Percentiles rank a stretch among this genome's conserved stretches.
Evolutionary conservation across 257 asterid species (phyloP).

Genomic region (Apocynum venetum): DNA sequence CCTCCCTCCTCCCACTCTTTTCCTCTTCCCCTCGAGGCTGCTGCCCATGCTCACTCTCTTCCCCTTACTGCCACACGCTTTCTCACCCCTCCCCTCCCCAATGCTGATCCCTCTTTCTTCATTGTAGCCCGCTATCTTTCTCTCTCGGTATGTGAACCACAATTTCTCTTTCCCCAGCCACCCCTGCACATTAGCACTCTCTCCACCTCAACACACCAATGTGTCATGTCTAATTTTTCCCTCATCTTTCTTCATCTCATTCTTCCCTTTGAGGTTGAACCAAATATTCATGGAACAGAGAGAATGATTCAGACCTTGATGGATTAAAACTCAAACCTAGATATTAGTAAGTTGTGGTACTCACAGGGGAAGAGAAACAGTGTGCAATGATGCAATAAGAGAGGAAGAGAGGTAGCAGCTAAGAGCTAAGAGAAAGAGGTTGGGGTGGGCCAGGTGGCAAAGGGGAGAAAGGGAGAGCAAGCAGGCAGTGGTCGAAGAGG

Average conservation of each 20-base stretch:
- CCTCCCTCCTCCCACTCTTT: background rate
- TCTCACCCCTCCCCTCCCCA: background rate
- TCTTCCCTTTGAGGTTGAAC: background rate
- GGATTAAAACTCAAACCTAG: background rate
- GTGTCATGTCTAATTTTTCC: no score
- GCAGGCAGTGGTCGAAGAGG: no score
- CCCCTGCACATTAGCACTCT: background rate
- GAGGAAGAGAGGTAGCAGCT: no score
- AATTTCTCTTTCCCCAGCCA: background rate
- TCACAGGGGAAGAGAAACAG: no score
- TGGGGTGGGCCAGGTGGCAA: no score
- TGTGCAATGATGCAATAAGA: no score
- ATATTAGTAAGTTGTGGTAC: background rate
- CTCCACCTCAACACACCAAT: background rate
- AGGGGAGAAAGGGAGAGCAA: no score
- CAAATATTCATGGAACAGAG: background rate
- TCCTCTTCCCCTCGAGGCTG: background rate
- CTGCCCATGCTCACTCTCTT: background rate
- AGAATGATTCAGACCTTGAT: background rate
- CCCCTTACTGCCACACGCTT: background rate
- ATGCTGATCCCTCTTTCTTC: no score
- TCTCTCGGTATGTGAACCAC: no score
- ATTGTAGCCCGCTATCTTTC: background rate
- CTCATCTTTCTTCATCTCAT: background rate
- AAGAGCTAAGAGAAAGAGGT: no score